phyloP scores from a whole-genome alignment of 805 yeast species.

The Suhomyces sp. region DNA sequence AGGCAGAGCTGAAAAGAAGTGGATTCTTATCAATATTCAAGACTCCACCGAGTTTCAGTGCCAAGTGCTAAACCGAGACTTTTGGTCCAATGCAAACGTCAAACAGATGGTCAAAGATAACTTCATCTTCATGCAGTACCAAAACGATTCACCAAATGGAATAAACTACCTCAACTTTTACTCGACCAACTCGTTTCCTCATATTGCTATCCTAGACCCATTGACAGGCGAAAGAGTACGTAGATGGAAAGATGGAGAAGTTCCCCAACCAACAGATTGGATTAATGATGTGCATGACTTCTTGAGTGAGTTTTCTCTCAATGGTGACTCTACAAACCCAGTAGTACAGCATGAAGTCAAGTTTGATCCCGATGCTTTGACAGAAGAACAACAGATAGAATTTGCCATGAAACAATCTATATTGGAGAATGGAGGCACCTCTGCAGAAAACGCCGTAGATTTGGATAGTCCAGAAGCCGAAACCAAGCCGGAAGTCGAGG shows the following conservation, averaged over 20 bases:
- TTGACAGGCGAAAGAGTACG: constrained; percentile 89
- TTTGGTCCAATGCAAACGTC: constrained; percentile 74
- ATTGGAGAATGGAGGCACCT: constrained; percentile 23
- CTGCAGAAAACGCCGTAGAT: constrained; percentile 26
- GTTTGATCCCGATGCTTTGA: constrained; percentile 59
- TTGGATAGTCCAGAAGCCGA: constrained; percentile 16
- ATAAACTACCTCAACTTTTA: constrained; percentile 68
- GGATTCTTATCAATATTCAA: constrained; percentile 88
- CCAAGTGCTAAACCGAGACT: constrained; percentile 87
- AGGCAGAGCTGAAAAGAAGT: constrained; percentile 64
- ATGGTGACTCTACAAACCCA: constrained; percentile 64
- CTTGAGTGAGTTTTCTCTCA: constrained; percentile 59
- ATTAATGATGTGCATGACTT: constrained; percentile 68
- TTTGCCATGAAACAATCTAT: constrained; percentile 70
- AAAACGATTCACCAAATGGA: constrained; percentile 73
- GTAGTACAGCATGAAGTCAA: constrained; percentile 55
- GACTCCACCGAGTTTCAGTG: constrained; percentile 82
- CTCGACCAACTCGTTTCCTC: constrained; percentile 71
- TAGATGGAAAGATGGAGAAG: constrained; percentile 63
- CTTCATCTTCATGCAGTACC: constrained; percentile 85
- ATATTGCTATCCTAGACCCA: constrained; percentile 89
- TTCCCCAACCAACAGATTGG: constrained; percentile 61
- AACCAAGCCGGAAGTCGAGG: constrained; percentile 2
- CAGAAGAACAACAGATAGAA: constrained; percentile 83
- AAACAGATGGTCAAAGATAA: constrained; percentile 61